A percentile compares a stretch with the other conserved stretches of the same genome.
phyloP scores from a whole-genome alignment of 257 asterid genomes.

The Solanum ossicruentum region DNA sequence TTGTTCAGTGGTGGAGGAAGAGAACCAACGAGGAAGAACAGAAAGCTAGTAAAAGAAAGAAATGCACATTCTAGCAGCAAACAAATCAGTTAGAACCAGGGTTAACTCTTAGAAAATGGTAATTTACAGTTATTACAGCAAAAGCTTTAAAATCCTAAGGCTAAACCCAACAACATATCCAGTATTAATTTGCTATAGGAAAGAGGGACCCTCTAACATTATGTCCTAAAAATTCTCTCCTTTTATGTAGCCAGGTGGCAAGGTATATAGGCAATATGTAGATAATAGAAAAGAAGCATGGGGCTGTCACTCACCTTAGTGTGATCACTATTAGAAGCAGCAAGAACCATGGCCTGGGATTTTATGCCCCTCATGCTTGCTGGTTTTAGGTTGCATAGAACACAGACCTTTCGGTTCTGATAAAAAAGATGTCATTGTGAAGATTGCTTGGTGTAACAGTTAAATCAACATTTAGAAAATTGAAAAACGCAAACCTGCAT shows the following conservation, averaged over 20 bases:
- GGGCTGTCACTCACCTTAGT: slow-evolving; percentile 33
- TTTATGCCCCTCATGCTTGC: slow-evolving; percentile 85
- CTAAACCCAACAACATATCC: not conserved
- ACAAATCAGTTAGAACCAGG: not conserved
- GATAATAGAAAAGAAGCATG: not conserved
- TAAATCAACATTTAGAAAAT: slow-evolving; percentile 2
- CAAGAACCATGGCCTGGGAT: slow-evolving; percentile 98
- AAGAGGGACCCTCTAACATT: not conserved
- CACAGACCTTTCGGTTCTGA: slow-evolving; percentile 93
- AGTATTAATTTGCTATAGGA: not conserved
- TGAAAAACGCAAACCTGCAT: slow-evolving; percentile 62
- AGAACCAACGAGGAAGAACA: not conserved
- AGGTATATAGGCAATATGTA: not conserved
- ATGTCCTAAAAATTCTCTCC: not conserved
- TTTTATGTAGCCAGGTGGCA: not conserved
- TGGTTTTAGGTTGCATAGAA: slow-evolving; percentile 96
- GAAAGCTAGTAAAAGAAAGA: not conserved
- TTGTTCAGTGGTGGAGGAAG: not conserved
- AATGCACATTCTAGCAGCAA: not conserved
- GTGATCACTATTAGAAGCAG: slow-evolving; percentile 70
- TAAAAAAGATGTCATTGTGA: not conserved
- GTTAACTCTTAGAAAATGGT: not conserved
- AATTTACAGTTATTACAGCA: not conserved
- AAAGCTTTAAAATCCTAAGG: not conserved
- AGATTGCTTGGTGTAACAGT: not conserved